Evolutionary conservation across 768 basidiomycete genomes (phyloP), one percentile per base, ranked within the genome.

Genomic region (Pulveroboletus sp.): DNA sequence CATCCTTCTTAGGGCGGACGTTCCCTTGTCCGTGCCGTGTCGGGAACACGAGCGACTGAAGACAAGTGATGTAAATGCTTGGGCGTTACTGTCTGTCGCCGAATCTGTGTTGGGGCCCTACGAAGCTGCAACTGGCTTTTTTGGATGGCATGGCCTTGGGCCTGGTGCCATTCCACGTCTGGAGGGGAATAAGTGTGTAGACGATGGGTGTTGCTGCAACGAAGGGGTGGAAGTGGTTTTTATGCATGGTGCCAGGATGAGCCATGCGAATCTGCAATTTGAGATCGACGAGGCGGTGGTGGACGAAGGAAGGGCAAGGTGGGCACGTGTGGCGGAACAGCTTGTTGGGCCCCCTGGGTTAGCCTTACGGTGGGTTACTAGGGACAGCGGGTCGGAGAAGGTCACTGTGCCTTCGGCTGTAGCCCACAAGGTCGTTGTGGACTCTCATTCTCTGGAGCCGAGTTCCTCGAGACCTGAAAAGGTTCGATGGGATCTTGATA

Each of bases 41-140:
- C 50, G 26, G 13, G 46, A 41, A 43, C 46, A 21, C 24, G 27
- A 41, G 21, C 36, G 6, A 30, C 43, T 17, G 27, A 48, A 43
- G 32, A 10, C 30, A 32, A 18, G 3, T 6, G 47, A 28, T 4
- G 17, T 26, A 10, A 33, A 46, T 43, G 39, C 27, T 5, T 41
- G 30, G 17, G 9, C 50, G 8, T 49, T 55, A 4, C 17, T 49
- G 21, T 51, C 27, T 8, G 57, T 58, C 35, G 63, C 50, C n/a
- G 64, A 65, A 35, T 59, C 49, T 0, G 57, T 54, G 5, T 37
- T 65, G 40, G 55, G 43, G 15, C 52, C 64, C 11, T 65, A 65
- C 47, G 64, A 65, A 45, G 60, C 65, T 0, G 57, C 65, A 1
- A 56, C 60, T 5, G 64, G 62, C 41, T 65, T 65, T 57, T 66